Conservation (phyloP, 345 rosid genomes). For the Dipteronia dyeriana region DNA sequence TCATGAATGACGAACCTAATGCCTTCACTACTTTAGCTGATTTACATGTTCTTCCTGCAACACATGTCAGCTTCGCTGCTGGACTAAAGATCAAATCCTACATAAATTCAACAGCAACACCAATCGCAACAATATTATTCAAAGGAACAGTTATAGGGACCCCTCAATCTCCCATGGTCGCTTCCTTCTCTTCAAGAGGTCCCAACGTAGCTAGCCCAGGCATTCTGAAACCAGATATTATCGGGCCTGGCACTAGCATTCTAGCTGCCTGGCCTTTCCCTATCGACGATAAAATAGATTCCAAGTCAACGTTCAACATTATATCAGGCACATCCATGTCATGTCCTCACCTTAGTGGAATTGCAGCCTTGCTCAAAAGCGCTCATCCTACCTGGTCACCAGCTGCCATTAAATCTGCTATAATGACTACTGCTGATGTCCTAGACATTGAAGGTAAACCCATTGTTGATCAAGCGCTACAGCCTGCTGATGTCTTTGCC, state of each 20-base stretch:
- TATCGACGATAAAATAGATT: constrained; percentile 20
- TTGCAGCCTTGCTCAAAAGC: constrained; percentile 46
- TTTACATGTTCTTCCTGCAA: constrained; percentile 26
- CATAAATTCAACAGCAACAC: constrained; percentile 23
- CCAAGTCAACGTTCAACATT: constrained; percentile 34
- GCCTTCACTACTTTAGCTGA: constrained; percentile 36
- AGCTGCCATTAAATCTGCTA: constrained; percentile 51
- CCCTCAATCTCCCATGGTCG: constrained; percentile 34
- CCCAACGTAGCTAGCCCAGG: constrained; percentile 44
- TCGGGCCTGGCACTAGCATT: constrained; percentile 43
- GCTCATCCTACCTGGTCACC: constrained; percentile 50
- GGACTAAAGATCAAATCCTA: constrained; percentile 40
- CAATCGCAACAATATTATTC: constrained; percentile 28
- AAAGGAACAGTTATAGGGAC: constrained; percentile 35
- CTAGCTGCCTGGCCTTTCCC: constrained; percentile 41
- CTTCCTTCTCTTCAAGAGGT: constrained; percentile 54
- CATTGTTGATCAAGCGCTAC: constrained; percentile 45
- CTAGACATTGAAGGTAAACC: constrained; percentile 30
- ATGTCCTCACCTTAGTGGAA: constrained; percentile 53
- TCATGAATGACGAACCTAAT: constrained; percentile 26
- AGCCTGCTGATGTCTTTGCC: constrained; percentile 54
- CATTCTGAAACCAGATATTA: constrained; percentile 52
- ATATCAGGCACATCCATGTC: constrained; percentile 55
- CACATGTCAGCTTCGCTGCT: constrained; percentile 26
- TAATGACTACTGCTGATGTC: constrained; percentile 43